A percentile compares a stretch with the other conserved stretches of the same genome.
These are phyloP conservation scores for Gentiana dahurica DNA, from an alignment of 257 asterid genomes.

Conservation along the genomic window DNA sequence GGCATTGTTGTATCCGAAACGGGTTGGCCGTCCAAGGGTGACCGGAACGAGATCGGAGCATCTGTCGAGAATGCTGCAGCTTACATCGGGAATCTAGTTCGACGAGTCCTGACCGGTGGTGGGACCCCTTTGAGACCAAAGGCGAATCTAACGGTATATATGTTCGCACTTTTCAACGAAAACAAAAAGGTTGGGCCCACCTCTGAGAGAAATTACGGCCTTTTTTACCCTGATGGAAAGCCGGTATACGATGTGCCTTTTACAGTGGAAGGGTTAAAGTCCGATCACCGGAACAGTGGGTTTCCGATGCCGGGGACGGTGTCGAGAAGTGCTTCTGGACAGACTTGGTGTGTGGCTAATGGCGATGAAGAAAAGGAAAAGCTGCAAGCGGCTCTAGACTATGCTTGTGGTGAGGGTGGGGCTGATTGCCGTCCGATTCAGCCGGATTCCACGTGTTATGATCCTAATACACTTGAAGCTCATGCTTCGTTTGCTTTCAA, in stretches of 20 bases:
- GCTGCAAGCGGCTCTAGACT: constrained; percentile 81
- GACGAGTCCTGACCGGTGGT: constrained; percentile 58
- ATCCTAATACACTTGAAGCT: constrained; percentile 78
- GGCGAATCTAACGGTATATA: constrained; percentile 46
- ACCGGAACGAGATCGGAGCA: constrained; percentile 66
- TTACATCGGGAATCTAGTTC: constrained; percentile 65
- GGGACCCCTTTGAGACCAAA: constrained; percentile 80
- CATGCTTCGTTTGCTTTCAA: constrained; percentile 94
- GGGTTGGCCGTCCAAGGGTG: constrained; percentile 98
- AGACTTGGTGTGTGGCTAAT: constrained; percentile 88
- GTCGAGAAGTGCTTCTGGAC: constrained; percentile 24
- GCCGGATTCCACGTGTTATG: constrained; percentile 83
- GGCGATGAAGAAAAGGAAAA: constrained; percentile 39
- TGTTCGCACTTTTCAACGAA: constrained; percentile 90
- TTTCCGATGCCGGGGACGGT: constrained; percentile 15
- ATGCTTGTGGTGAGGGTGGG: constrained; percentile 87
- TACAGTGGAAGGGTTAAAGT: constrained; percentile 40
- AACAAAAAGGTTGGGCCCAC: constrained; percentile 71
- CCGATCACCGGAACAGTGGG: constrained; percentile 25
- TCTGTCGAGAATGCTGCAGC: constrained; percentile 69
- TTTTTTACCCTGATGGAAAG: constrained; percentile 64
- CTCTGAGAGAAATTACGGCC: constrained; percentile 84
- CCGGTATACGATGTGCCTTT: constrained; percentile 73
- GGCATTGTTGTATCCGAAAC: constrained; percentile 55
- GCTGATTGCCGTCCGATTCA: constrained; percentile 97